These are phyloP conservation scores for Trichophyton rubrum DNA, from an alignment of 2,329 filamentous ascomycete species.

Conservation along the genomic window DNA sequence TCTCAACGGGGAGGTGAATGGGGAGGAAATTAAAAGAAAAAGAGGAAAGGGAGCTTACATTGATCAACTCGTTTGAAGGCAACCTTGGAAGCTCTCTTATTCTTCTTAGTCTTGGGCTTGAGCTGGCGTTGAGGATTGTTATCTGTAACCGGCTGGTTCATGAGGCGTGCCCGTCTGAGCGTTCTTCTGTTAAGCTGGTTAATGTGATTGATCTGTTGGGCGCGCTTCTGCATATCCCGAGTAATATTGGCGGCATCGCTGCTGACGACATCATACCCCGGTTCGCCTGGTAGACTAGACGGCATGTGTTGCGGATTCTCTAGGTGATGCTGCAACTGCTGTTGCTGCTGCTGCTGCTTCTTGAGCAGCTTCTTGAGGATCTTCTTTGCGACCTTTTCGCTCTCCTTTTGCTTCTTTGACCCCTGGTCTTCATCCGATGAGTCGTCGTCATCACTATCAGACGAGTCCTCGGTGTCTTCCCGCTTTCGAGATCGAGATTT, in stretches of 20 bases:
- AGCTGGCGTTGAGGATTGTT: conserved; percentile 17
- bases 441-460: conserved; percentile 12
- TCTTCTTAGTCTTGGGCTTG: conserved; percentile 29
- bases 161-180: conserved; percentile 6
- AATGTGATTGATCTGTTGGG: conserved; percentile 7
- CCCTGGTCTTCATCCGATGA: conserved; percentile 18
- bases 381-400: conserved; percentile 23
- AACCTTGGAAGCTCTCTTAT: conserved; percentile 41
- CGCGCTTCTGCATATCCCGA: conserved; percentile 12
- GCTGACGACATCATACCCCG: conserved; percentile 19
- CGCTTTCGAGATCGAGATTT: neutral
- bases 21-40: neutral
- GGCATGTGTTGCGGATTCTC: too few species aligned
- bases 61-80: conserved; percentile 60
- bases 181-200: neutral
- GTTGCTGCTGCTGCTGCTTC: conserved; percentile 13
- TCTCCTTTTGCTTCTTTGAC: conserved; percentile 15
- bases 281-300: conserved; percentile 19
- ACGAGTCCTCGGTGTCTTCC: conserved; percentile 6
- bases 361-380: conserved; percentile 27
- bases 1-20: too few species aligned
- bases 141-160: neutral
- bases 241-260: neutral
- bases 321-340: too few species aligned
- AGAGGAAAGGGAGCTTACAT: conserved; percentile 21